These are phyloP conservation scores for Synchytrium microbalum DNA, from an alignment of 371 early-diverging fungal genomes.

Conservation along the genomic window DNA sequence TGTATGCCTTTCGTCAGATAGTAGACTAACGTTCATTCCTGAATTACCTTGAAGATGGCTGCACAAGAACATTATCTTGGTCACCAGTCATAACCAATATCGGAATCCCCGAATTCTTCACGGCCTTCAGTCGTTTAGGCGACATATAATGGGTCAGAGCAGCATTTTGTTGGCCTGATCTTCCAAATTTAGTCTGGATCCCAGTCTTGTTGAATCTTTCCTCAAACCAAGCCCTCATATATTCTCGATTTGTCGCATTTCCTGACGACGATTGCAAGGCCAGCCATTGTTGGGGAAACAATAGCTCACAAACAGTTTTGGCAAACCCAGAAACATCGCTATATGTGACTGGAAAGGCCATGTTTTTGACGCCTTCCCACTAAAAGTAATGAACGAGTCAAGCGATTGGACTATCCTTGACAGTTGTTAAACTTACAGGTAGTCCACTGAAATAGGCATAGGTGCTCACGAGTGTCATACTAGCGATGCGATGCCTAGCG, in stretches of 20 bases:
- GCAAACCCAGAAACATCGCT: constrained; percentile 11
- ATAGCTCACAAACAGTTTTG: constrained; percentile 18
- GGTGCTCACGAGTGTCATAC: constrained; percentile 26
- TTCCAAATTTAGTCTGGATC: constrained; percentile 19
- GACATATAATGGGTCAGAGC: constrained; percentile 26
- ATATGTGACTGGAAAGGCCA: not conserved
- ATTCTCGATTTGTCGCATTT: constrained; percentile 2
- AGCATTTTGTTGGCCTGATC: constrained; percentile 23
- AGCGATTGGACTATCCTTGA: not conserved
- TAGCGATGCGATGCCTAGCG: constrained; percentile 13
- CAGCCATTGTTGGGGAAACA: constrained; percentile 18
- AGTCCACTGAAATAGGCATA: constrained; percentile 27
- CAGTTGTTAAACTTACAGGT: constrained; percentile 12
- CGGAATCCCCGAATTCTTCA: constrained; percentile 22
- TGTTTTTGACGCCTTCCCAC: not conserved
- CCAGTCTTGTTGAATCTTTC: constrained; percentile 21
- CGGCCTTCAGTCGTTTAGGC: constrained; percentile 14
- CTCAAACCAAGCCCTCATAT: not conserved
- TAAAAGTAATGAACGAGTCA: not conserved
- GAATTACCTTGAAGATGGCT: too few relatives aligned
- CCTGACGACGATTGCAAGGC: constrained; percentile 1
- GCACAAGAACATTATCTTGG: constrained; percentile 20
- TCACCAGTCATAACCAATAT: constrained; percentile 28
- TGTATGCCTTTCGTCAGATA: not conserved
- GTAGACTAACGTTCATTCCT: too few relatives aligned